Evolutionary conservation across 225 moss, liverwort and hornwort genomes (phyloP), one percentile per base, ranked within the genome.

Genomic region (Asterella californica): DNA sequence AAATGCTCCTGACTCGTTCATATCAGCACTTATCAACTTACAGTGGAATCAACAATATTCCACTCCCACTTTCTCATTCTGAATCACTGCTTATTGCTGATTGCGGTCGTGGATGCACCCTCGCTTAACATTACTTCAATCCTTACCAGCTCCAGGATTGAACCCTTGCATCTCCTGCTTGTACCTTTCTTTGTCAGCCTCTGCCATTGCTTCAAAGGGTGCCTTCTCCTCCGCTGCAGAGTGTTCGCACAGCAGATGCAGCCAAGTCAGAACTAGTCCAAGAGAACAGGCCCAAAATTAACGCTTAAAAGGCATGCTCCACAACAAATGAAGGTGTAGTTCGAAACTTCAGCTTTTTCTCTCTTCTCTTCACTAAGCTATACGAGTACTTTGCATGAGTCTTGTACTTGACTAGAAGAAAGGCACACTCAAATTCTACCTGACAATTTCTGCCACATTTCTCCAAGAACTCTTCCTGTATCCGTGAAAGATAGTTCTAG

Each of bases 391-490:
- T 42, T 42, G 3, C 7, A 7, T 7, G 22, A 57, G 2, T 57
- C 22, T 21, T 57, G 57, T 21, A 57, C 57, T 24, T 12, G 2
- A 24, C 21, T 21, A 57, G 17, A 4, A 48, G 48, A 48, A 54
- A 76, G 54, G 53, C 29, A 5, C 14, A 74, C 22, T 15, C 2
- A n/a, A 54, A 74, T 74, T 33, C 19, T 88, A 90, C 90, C 85
- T 88, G 93, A 85, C 92, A 97, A 90, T 19, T 88, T 92, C 83
- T 90, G 93, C 94, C 93, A 97, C 73, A 90, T 93, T 64, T 94
- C 94, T 53, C 94, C 93, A 34, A 89, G 70, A 25, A 89, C 83
- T 79, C 89, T 94, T 83, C 89, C 93, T 4, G 86, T 59, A 10
- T 92, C 93, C 11, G 75, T 30, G 15, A 93, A 93, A 1, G 79